Evolutionary conservation across 495 filamentous ascomycete genomes (phyloP).

Genomic region (Neurospora sp.): DNA sequence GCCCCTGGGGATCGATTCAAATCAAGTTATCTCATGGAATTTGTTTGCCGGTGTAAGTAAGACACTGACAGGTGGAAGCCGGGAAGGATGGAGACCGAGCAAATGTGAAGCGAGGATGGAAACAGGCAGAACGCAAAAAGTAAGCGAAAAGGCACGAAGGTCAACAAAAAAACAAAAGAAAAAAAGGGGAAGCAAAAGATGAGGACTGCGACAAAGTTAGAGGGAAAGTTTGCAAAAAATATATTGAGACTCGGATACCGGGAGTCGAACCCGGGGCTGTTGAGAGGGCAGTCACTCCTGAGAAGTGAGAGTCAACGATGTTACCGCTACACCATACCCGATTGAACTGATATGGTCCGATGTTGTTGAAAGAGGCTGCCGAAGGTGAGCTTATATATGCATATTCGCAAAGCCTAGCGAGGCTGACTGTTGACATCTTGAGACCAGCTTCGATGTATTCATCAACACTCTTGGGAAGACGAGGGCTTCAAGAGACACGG

Average conservation of each 20-base stretch:
- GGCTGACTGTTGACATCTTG: not conserved
- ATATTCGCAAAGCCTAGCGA: not conserved
- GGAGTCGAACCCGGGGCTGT: not conserved
- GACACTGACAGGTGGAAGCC: not conserved
- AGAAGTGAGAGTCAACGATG: not conserved
- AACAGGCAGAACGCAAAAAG: no score
- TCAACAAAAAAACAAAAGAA: not conserved
- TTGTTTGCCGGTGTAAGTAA: not conserved
- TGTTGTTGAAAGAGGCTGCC: not conserved
- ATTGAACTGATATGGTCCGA: not conserved
- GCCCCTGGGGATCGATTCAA: not conserved
- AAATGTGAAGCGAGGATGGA: no score
- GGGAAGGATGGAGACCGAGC: not conserved
- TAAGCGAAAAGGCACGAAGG: not conserved
- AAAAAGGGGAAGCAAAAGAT: not conserved
- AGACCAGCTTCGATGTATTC: not conserved
- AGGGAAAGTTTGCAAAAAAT: not conserved
- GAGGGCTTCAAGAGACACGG: not conserved
- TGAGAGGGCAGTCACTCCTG: not conserved
- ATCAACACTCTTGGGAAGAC: not conserved
- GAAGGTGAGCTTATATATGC: not conserved
- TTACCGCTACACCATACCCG: not conserved
- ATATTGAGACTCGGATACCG: not conserved
- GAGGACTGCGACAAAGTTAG: not conserved
- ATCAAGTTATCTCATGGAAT: not conserved